These are phyloP conservation scores for Nymphaea colorata DNA, from an alignment of 164 flowering plant genomes.

Conservation along the genomic window DNA sequence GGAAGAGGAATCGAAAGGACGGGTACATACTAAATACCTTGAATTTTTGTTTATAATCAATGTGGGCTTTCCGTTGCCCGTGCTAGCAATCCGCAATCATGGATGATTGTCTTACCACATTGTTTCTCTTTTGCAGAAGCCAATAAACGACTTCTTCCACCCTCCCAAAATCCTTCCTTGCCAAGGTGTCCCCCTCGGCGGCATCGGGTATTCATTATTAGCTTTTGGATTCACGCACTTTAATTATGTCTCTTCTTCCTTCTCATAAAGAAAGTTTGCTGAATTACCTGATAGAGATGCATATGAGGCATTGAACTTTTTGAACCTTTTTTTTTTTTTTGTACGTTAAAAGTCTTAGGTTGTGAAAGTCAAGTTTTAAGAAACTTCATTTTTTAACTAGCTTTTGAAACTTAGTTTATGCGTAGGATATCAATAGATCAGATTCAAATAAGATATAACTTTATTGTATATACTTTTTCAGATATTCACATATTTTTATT, in stretches of 20 bases:
- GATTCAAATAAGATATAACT: no score
- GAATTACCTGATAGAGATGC: neutral
- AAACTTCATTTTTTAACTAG: no score
- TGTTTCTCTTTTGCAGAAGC: constrained; percentile 20
- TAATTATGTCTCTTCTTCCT: neutral
- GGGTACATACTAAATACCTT: constrained; percentile 18
- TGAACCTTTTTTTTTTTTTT: neutral
- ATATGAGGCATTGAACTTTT: neutral
- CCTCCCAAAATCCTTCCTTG: neutral
- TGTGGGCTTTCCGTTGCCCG: no score
- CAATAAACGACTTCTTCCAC: constrained; percentile 24
- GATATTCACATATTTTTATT: no score
- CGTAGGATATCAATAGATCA: no score
- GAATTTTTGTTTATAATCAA: no score
- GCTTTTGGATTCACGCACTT: neutral
- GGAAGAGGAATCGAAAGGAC: constrained; percentile 47
- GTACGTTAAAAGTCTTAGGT: neutral
- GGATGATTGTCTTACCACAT: no score
- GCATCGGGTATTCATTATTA: constrained; percentile 8
- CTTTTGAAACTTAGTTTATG: no score
- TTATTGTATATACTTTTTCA: no score
- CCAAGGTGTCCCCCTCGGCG: constrained; percentile 12
- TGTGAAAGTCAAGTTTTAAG: no score
- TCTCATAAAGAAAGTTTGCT: neutral
- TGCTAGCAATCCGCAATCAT: no score